phyloP scores from a whole-genome alignment of 805 yeast species.

The Myxozyma lipomycoides region DNA sequence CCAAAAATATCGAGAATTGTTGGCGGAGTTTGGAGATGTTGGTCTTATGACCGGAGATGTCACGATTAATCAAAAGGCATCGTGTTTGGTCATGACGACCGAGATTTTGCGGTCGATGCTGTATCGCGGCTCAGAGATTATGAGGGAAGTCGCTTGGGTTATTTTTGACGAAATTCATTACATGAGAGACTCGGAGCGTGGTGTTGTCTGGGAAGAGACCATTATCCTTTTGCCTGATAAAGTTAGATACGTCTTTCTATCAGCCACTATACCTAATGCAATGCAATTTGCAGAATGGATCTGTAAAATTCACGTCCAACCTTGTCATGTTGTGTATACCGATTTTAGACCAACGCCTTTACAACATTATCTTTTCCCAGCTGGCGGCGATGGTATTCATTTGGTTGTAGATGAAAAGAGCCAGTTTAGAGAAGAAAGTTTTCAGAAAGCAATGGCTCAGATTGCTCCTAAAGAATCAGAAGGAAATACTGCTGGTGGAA shows the following conservation, averaged over 20 bases:
- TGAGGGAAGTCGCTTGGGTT: conserved; percentile 99
- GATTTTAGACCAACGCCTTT: conserved; percentile 98
- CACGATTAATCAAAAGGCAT: conserved; percentile 96
- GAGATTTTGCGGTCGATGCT: conserved; percentile 96
- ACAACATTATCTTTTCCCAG: conserved; percentile 95
- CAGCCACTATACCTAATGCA: conserved; percentile 55
- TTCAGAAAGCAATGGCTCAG: conserved; percentile 97
- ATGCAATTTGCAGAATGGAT: conserved; percentile 78
- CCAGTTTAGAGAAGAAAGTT: conserved; percentile 91
- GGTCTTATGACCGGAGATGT: conserved; percentile 99
- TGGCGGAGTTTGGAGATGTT: conserved; percentile 92
- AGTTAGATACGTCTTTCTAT: conserved; percentile 66
- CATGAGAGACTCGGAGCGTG: conserved; percentile 96
- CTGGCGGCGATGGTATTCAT: conserved; percentile 98
- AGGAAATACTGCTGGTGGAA: conserved; percentile 61
- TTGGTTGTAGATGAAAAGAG: conserved; percentile 97
- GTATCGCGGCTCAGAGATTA: conserved; percentile 93
- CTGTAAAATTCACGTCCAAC: conserved; percentile 89
- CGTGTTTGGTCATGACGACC: conserved; percentile 97
- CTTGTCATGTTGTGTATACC: conserved; percentile 97
- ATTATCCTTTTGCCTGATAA: conserved; percentile 92
- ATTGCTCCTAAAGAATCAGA: conserved; percentile 43
- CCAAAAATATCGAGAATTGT: conserved; percentile 87
- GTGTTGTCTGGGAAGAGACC: conserved; percentile 99
- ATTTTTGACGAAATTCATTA: conserved; percentile 97